phyloP scores from a whole-genome alignment of 176 grass and related monocot genomes.

The Ensete ventricosum region DNA sequence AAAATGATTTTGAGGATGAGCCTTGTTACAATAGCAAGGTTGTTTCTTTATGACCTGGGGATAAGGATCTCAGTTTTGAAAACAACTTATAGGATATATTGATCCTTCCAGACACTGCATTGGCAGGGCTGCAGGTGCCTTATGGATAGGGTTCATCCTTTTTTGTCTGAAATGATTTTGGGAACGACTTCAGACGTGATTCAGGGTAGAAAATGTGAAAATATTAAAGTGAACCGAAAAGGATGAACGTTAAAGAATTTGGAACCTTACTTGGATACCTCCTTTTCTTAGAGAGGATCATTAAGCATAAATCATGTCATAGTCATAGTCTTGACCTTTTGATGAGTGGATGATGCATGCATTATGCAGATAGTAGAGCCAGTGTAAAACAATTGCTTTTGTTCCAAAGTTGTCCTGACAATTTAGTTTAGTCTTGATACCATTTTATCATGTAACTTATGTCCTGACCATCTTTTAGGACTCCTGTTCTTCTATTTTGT shows the following conservation, averaged over 20 bases:
- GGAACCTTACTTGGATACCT: not conserved
- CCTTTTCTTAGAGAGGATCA: not conserved
- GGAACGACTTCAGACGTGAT: not conserved
- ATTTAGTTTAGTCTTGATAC: not conserved
- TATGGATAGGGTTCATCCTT: not conserved
- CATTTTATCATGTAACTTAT: not conserved
- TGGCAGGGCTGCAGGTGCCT: too few relatives aligned
- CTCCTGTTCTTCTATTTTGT: not conserved
- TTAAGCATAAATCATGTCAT: not conserved
- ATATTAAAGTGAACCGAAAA: not conserved
- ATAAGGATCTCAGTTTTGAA: too few relatives aligned
- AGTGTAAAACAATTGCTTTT: not conserved
- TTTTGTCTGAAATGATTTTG: not conserved
- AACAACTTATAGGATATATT: too few relatives aligned
- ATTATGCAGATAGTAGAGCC: not conserved
- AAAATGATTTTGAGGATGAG: not conserved
- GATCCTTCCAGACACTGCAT: too few relatives aligned
- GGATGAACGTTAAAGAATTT: not conserved
- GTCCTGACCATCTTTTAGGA: not conserved
- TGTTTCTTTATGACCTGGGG: too few relatives aligned
- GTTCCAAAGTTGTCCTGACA: not conserved
- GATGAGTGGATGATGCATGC: not conserved
- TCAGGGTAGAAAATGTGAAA: not conserved
- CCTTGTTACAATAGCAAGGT: too few relatives aligned
- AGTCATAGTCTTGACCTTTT: not conserved